Conservation (phyloP, 495 filamentous ascomycete species). For the Trichocladium uniseriatum region DNA sequence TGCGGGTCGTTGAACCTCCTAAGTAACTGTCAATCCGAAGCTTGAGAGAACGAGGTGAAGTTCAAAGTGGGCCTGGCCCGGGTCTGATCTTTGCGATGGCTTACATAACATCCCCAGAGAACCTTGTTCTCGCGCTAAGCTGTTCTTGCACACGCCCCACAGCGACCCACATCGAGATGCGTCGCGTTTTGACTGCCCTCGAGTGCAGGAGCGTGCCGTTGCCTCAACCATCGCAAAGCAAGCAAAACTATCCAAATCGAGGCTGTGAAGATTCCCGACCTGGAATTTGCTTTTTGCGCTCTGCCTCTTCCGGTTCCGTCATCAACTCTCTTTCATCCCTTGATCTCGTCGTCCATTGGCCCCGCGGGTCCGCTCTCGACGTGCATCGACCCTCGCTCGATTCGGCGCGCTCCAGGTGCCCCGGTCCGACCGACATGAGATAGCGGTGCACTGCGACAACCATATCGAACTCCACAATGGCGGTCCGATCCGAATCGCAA, state of each 20-base stretch:
- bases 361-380: background rate
- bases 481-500: conserved; percentile 38
- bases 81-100: too few species aligned
- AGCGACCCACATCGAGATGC: conserved; percentile 2
- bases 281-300: background rate
- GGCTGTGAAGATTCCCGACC: background rate
- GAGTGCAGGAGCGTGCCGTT: conserved; percentile 5
- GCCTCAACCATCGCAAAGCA: background rate
- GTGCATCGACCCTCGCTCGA: background rate
- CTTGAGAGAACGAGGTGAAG: too few species aligned
- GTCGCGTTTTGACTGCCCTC: conserved; percentile 18
- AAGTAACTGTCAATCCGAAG: too few species aligned
- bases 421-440: conserved; percentile 11
- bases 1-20: too few species aligned
- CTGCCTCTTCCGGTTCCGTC: background rate
- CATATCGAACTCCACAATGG: conserved; percentile 26
- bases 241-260: background rate
- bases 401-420: background rate
- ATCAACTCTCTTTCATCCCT: too few species aligned
- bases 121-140: background rate
- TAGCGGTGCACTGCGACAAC: conserved; percentile 7
- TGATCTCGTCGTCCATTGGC: too few species aligned
- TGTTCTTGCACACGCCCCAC: background rate
- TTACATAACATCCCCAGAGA: too few species aligned
- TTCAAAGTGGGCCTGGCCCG: too few species aligned